Conservation (phyloP, 73 alveolate species). For the Paramecium biaurelia region DNA sequence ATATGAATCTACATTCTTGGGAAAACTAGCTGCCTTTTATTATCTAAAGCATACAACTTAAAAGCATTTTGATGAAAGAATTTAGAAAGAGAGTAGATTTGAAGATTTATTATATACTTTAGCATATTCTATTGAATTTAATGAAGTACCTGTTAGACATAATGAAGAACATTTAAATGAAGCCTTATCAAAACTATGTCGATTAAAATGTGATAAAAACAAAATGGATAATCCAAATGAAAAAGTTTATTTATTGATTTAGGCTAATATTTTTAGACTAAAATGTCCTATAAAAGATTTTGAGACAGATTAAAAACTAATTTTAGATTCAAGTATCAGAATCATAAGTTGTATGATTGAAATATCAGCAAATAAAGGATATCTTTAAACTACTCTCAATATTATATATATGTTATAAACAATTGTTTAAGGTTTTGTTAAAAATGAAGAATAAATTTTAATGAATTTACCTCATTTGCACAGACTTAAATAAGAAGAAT, state of each 20-base stretch:
- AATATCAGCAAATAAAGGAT: slow-evolving; percentile 74
- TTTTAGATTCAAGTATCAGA: slow-evolving; percentile 93
- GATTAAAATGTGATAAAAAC: slow-evolving; percentile 82
- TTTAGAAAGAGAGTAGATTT: slow-evolving; percentile 64
- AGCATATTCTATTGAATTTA: slow-evolving; percentile 89
- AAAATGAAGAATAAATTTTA: not conserved
- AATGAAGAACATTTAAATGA: slow-evolving; percentile 97
- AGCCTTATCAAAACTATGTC: slow-evolving; percentile 89
- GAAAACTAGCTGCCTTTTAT: slow-evolving; percentile 95
- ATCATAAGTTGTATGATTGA: slow-evolving; percentile 95
- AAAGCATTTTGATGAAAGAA: slow-evolving; percentile 70
- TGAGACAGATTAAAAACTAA: slow-evolving; percentile 95
- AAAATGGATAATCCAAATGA: slow-evolving; percentile 88
- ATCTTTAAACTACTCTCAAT: slow-evolving; percentile 13
- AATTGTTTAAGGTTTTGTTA: slow-evolving; percentile 46
- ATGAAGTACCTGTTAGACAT: slow-evolving; percentile 98
- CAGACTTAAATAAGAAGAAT: not conserved
- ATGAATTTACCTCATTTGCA: slow-evolving; percentile 25
- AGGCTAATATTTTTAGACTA: slow-evolving; percentile 93
- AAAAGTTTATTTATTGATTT: slow-evolving; percentile 90
- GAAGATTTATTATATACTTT: slow-evolving; percentile 78
- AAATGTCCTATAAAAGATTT: slow-evolving; percentile 97
- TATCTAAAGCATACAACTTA: slow-evolving; percentile 92
- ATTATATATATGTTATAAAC: not conserved
- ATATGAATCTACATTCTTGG: slow-evolving; percentile 81